phyloP scores from a whole-genome alignment of 768 basidiomycete genomes.

The Macrolepiota dolichaula region DNA sequence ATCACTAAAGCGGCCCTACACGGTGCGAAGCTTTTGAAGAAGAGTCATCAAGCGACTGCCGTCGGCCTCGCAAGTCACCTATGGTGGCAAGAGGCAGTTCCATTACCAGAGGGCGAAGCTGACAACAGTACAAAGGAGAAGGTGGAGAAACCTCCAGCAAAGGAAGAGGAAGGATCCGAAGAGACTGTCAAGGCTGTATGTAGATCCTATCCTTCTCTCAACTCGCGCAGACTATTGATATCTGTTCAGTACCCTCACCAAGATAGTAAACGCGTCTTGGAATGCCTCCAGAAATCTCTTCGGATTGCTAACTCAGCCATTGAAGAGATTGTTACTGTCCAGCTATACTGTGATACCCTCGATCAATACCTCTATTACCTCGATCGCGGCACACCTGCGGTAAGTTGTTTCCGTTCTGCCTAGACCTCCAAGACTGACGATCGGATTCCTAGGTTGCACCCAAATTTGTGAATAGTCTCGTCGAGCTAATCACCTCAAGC shows the following conservation, averaged over 20 bases:
- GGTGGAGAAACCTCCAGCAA: constrained; percentile 32
- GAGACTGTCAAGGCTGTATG: constrained; percentile 51
- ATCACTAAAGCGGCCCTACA: constrained; percentile 99
- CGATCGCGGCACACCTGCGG: constrained; percentile 88
- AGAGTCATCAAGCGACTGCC: constrained; percentile 95
- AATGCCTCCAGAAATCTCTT: constrained; percentile 95
- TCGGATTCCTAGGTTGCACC: constrained; percentile 72
- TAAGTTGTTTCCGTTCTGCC: constrained; percentile 35
- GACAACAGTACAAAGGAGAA: constrained; percentile 28
- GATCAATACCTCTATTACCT: constrained; percentile 97
- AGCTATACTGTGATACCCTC: constrained; percentile 93
- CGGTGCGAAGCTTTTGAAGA: constrained; percentile 94
- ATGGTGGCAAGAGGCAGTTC: constrained; percentile 89
- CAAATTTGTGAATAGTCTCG: constrained; percentile 94
- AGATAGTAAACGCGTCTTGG: constrained; percentile 95
- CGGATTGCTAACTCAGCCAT: constrained; percentile 95
- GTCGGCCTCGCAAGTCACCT: constrained; percentile 94
- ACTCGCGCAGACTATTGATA: constrained; percentile 1
- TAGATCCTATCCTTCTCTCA: constrained; percentile 13
- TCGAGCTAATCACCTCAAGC: constrained; percentile 91
- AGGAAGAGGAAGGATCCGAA: constrained; percentile 39
- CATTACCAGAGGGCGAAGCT: constrained; percentile 30
- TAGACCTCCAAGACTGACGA: background rate
- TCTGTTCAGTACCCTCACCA: constrained; percentile 69
- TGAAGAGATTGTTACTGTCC: constrained; percentile 95